Evolutionary conservation across 1,284 basidiomycete genomes (phyloP).

Genomic region (Leccinum pachyderme): DNA sequence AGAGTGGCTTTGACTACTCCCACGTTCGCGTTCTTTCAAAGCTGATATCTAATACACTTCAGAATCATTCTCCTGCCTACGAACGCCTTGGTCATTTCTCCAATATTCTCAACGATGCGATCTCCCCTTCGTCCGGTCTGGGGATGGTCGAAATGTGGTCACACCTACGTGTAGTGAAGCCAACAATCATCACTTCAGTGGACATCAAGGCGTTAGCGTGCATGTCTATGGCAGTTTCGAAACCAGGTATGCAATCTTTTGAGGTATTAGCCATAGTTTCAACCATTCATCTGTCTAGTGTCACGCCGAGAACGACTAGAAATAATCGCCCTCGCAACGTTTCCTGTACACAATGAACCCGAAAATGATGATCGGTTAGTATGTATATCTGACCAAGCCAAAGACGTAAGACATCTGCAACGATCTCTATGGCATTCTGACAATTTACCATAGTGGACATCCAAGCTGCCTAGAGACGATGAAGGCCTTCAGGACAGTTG

Average conservation of each 20-base stretch:
- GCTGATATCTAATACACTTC: conserved; percentile 42
- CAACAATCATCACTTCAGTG: conserved; percentile 13
- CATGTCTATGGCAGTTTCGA: neutral
- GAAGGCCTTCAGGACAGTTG: conserved; percentile 1
- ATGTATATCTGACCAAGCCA: conserved; percentile 20
- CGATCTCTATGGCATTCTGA: conserved; percentile 7
- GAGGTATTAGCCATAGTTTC: neutral
- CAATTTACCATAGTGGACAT: conserved; percentile 17
- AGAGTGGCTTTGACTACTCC: conserved; percentile 47
- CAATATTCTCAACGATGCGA: conserved; percentile 36
- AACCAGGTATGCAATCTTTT: conserved; percentile 14
- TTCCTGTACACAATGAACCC: conserved; percentile 18
- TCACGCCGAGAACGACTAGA: conserved; percentile 26
- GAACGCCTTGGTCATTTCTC: conserved; percentile 31
- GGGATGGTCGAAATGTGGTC: conserved; percentile 59
- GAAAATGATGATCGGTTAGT: conserved; percentile 10
- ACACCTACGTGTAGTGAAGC: conserved; percentile 33
- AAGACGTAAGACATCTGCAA: conserved; percentile 18
- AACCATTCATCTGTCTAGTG: conserved; percentile 12
- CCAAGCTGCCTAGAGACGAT: conserved; percentile 4
- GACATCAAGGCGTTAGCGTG: conserved; percentile 22
- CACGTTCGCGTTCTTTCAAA: conserved; percentile 40
- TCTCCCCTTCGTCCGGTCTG: conserved; percentile 54
- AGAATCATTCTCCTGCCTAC: conserved; percentile 36
- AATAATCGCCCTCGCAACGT: conserved; percentile 24